Evolutionary conservation across 2,329 filamentous ascomycete genomes (phyloP).

Genomic region (Colletotrichum sp.): DNA sequence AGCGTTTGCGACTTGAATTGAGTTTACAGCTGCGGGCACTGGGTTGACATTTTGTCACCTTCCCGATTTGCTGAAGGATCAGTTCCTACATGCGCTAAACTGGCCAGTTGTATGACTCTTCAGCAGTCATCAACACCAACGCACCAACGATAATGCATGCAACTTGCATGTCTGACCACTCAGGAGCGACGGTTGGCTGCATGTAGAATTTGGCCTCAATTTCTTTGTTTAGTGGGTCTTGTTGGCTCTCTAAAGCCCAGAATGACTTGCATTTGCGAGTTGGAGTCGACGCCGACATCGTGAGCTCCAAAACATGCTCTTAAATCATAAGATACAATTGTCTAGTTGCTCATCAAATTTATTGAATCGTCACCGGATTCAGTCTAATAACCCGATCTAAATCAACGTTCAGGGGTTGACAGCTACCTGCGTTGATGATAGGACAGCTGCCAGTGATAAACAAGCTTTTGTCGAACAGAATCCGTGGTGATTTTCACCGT

Average conservation of each 20-base stretch:
- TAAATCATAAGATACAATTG: accelerated
- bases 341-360: background rate
- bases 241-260: background rate
- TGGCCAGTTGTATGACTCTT: background rate
- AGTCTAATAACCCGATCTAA: background rate
- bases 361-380: background rate
- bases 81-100: background rate
- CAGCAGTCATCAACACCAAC: background rate
- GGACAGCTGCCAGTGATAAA: background rate
- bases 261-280: background rate
- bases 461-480: too few relatives aligned
- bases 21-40: background rate
- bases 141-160: background rate
- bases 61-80: background rate
- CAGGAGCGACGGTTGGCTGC: background rate
- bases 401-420: background rate
- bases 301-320: background rate
- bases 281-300: background rate
- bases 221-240: background rate
- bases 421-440: background rate
- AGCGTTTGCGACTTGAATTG: background rate
- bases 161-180: background rate
- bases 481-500: background rate
- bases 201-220: background rate
- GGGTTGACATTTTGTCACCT: background rate